A percentile compares a stretch with the other conserved stretches of the same genome.
These are phyloP conservation scores for Ceriops zippeliana DNA, from an alignment of 345 rosid species.

Conservation along the genomic window DNA sequence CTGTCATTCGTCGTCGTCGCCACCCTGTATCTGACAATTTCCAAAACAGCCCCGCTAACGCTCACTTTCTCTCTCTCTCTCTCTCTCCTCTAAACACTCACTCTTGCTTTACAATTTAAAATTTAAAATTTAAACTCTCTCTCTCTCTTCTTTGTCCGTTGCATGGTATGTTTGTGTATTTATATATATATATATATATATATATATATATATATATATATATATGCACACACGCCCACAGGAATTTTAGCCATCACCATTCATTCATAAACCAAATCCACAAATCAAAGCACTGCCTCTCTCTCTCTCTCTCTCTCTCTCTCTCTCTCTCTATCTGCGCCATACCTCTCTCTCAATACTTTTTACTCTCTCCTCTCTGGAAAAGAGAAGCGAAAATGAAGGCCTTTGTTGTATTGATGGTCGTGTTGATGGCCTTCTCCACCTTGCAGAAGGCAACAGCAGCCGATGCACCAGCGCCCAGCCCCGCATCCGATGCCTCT, in stretches of 20 bases:
- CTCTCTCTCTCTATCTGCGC: not conserved
- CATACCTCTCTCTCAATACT: not conserved
- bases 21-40: constrained; percentile 5
- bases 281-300: not conserved
- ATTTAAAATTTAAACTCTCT: not conserved
- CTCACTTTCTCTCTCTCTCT: constrained; percentile 1
- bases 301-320: not conserved
- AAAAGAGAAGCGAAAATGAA: constrained; percentile 19
- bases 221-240: too few species aligned
- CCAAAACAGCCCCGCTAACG: not conserved
- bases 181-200: not conserved
- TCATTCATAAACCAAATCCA: not conserved
- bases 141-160: not conserved
- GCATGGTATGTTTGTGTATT: not conserved
- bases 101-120: not conserved
- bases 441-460: constrained; percentile 30
- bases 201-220: not conserved
- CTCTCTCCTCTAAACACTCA: not conserved
- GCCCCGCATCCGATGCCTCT: constrained; percentile 40
- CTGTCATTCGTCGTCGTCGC: constrained; percentile 1
- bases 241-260: not conserved
- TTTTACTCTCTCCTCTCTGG: not conserved
- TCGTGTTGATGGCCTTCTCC: constrained; percentile 30
- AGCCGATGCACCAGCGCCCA: constrained; percentile 41
- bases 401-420: constrained; percentile 21